Percentiles rank a stretch among this genome's conserved stretches.
Conservation (phyloP, 306 rosid genomes). For the Macrotyloma uniflorum region DNA sequence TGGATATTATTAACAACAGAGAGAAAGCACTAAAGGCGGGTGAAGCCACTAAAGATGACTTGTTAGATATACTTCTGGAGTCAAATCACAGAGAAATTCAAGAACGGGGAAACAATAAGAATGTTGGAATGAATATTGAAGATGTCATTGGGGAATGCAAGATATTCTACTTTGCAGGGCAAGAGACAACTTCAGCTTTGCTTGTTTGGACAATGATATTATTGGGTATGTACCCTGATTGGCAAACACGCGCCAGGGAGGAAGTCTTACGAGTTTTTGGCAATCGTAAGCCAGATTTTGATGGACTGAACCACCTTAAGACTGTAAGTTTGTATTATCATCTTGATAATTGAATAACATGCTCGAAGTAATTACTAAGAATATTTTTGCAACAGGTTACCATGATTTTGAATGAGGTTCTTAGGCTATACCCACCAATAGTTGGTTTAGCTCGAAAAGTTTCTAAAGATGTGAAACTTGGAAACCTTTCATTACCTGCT, state of each 20-base stretch:
- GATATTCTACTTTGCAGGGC: conserved; percentile 61
- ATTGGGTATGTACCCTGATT: conserved; percentile 42
- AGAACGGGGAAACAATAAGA: conserved; percentile 36
- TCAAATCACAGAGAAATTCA: conserved; percentile 47
- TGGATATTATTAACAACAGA: conserved; percentile 39
- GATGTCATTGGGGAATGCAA: conserved; percentile 58
- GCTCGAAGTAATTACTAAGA: neutral
- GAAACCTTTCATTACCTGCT: conserved; percentile 44
- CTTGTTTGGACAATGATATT: conserved; percentile 62
- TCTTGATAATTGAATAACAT: neutral
- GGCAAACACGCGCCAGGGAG: conserved; percentile 64
- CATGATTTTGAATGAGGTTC: conserved; percentile 59
- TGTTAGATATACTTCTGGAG: conserved; percentile 47
- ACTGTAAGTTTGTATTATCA: conserved; percentile 44
- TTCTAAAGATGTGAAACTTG: conserved; percentile 42
- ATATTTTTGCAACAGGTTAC: conserved; percentile 40
- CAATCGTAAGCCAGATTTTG: neutral
- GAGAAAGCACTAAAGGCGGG: conserved; percentile 40
- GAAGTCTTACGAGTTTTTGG: conserved; percentile 50
- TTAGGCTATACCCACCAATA: conserved; percentile 56
- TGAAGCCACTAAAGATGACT: conserved; percentile 33
- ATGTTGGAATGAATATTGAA: conserved; percentile 54
- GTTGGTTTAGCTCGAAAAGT: neutral
- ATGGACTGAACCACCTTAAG: conserved; percentile 46
- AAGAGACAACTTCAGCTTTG: conserved; percentile 58